Evolutionary conservation across 371 early-diverging fungal genomes (phyloP).

Genomic region (Syncephalastrum monosporum): DNA sequence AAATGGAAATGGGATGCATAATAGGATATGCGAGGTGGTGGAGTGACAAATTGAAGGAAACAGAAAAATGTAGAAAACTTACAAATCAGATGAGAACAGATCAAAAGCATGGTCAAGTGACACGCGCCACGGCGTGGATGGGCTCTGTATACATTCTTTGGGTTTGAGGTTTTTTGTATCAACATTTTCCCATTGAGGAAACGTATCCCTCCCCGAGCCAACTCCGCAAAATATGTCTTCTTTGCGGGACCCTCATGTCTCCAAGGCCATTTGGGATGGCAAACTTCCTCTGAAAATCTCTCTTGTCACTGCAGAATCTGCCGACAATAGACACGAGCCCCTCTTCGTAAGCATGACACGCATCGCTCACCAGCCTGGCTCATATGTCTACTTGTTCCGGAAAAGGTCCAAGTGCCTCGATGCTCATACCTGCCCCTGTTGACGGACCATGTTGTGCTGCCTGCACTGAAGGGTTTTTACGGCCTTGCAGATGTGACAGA

Average conservation of each 20-base stretch:
- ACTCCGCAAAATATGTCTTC: too few species aligned
- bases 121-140: background rate
- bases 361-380: background rate
- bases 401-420: slow-evolving; percentile 32
- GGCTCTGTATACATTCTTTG: too few species aligned
- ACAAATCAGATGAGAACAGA: background rate
- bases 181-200: too few species aligned
- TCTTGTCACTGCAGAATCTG: slow-evolving; percentile 38
- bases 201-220: too few species aligned
- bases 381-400: background rate
- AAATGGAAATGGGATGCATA: background rate
- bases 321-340: slow-evolving; percentile 36
- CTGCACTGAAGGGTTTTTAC: slow-evolving; percentile 20
- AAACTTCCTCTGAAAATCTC: slow-evolving; percentile 56
- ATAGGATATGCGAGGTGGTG: background rate
- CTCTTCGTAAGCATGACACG: slow-evolving; percentile 42
- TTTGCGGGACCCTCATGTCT: slow-evolving; percentile 12
- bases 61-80: background rate
- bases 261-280: slow-evolving; percentile 54
- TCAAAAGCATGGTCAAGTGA: background rate
- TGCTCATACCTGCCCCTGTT: slow-evolving; percentile 65
- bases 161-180: too few species aligned
- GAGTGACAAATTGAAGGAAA: background rate
- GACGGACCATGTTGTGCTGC: slow-evolving; percentile 41
- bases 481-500: background rate